Evolutionary conservation across 2,329 filamentous ascomycete genomes (phyloP).

Genomic region (Graphiopsis chlorocephala): DNA sequence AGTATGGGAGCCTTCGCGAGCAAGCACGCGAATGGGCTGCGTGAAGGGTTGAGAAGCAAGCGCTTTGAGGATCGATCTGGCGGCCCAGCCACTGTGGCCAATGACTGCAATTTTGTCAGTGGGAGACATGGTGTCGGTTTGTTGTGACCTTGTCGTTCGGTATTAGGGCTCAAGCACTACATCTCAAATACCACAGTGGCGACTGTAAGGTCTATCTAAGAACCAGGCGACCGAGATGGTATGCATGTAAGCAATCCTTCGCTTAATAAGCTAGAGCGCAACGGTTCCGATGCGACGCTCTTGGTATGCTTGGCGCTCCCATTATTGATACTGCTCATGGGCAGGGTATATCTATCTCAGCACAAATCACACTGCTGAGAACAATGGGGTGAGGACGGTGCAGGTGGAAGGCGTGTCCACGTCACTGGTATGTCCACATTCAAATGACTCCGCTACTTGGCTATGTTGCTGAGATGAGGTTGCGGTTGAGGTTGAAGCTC

Average conservation of each 20-base stretch:
- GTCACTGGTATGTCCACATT: no score
- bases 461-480: no score
- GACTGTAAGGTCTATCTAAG: background rate
- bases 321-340: background rate
- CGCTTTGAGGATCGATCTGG: background rate
- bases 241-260: background rate
- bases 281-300: background rate
- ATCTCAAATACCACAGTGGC: background rate
- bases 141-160: background rate
- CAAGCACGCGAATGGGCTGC: background rate
- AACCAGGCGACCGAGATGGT: background rate
- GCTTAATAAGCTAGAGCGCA: background rate
- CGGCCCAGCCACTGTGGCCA: constrained; percentile 1
- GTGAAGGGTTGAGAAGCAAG: background rate
- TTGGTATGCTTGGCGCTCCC: background rate
- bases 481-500: no score
- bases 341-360: background rate
- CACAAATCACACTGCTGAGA: no score
- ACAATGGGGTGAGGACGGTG: no score
- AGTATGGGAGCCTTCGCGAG: background rate
- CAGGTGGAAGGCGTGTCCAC: no score
- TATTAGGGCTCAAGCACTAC: background rate
- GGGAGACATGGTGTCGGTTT: background rate
- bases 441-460: no score
- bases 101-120: background rate